Base-by-base conservation (phyloP, 441 rosid genomes). In the Pelargonium citronellum region DNA sequence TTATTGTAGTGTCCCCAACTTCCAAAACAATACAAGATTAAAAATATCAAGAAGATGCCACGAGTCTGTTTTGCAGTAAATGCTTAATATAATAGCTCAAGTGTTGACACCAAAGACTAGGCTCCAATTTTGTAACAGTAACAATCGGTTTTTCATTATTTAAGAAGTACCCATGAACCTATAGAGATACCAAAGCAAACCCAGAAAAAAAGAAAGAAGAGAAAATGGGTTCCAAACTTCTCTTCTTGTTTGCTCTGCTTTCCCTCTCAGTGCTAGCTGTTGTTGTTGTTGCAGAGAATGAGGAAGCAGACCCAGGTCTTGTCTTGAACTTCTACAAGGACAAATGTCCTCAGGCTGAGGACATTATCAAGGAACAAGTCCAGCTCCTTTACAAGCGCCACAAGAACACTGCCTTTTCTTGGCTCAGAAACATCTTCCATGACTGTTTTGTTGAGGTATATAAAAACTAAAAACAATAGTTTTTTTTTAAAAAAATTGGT, bases 351-450 rank as follows among this genome's bases (percentile, higher is more conserved):
- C 97, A 91, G 69, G 97, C 99, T 2, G 97, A 91, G 78, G 97
- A 91, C 47, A 86, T 89, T 65, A 83, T 94, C 82, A 89, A 55
- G 76, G 96, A 90, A 75, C 96, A 94, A 80, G 99, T 91, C 20
- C 90, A 75, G 77, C 92, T 91, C 58, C 96, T 94, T 8, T 94
- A 94, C 89, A 91, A 94, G 80, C 89, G 96, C 82, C 97, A 94
- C 90, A 91, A 91, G 86, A 94, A 94, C 90, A 94, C 99, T 10
- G 99, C 99, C 10, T 91, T 94, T 78, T 94, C 99, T 63, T 94
- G 99, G 99, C 88, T 94, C 13, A 86, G 99, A 79, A 94, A 89
- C 90, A 89, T 94, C 85, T 94, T 94, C 92, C 97, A 94, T 77
- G 99, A 94, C 88, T 94, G 99, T 70, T 94, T 86, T 78, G 97